phyloP scores from a whole-genome alignment of 2,329 filamentous ascomycete species.

The Alternaria rosae region DNA sequence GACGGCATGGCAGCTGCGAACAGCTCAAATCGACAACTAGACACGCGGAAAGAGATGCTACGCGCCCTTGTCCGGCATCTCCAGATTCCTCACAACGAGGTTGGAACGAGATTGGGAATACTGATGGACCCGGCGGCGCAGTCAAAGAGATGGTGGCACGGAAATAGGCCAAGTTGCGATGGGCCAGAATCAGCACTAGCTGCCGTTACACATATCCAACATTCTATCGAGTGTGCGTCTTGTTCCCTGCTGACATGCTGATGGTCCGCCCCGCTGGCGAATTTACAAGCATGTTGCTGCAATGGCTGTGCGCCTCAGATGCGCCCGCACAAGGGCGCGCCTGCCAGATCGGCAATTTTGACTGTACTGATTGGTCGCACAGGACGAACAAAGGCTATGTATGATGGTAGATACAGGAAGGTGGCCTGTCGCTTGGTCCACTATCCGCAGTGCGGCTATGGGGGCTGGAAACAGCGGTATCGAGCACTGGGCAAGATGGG shows the following conservation, averaged over 20 bases:
- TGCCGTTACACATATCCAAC: background rate
- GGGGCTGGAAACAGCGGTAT: conserved; percentile 12
- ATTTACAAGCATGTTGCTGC: conserved; percentile 2
- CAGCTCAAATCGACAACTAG: background rate
- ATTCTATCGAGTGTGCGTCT: conserved; percentile 1
- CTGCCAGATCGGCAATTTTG: background rate
- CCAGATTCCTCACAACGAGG: background rate
- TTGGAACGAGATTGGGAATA: conserved; percentile 1
- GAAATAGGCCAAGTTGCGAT: conserved; percentile 5
- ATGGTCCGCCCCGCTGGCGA: conserved; percentile 1
- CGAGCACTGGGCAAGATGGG: conserved; percentile 1
- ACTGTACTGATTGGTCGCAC: conserved; percentile 5
- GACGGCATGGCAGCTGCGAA: conserved; percentile 1
- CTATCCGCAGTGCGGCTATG: conserved; percentile 6
- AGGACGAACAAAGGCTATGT: conserved; percentile 5
- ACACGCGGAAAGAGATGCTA: background rate
- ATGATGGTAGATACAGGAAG: conserved; percentile 1
- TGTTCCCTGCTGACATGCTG: conserved; percentile 7
- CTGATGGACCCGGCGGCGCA: background rate
- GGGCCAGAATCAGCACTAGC: conserved; percentile 1
- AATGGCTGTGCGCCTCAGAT: conserved; percentile 5
- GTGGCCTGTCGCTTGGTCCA: conserved; percentile 9
- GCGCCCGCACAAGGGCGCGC: conserved; percentile 4
- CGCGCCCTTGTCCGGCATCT: background rate
- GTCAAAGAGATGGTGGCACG: background rate